Evolutionary conservation across 225 moss, liverwort and hornwort genomes (phyloP), one percentile per base, ranked within the genome.

Genomic region (Sphagnum contortum): DNA sequence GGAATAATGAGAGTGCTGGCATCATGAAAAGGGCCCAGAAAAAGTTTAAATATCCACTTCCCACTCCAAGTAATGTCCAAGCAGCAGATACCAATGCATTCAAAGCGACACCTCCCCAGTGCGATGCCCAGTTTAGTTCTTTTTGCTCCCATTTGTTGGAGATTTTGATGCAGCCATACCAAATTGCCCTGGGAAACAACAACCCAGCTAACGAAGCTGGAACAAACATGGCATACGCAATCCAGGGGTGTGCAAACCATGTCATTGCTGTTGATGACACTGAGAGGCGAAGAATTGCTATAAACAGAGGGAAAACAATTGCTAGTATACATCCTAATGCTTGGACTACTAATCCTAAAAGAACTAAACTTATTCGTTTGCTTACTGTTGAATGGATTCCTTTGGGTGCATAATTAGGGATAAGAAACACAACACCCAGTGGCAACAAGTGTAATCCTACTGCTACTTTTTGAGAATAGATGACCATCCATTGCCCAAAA

Each of bases 171-270:
- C 1, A 29, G 59, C 68, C 69, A 13, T 76, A 75, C 69, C 83
- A 86, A 6, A 81, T 68, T 52, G 73, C 75, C 77, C 83, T 83
- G 48, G 96, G 96, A 57, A 91, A 70, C 52, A 98, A 64, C 54
- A 90, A 74, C 49, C 96, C 96, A 51, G 79, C 96, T 64, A 91
- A 60, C 57, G 90, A 82, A 57, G 88, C 76, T 3, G 96, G 96
- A 10, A 83, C 81, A 69, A 92, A 92, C 87, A 98, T 84, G 69
- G 76, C 76, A 61, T 90, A 80, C 8, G 92, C 88, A 62, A 98
- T 89, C 96, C 92, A 98, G 8, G 88, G 92, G 66, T 82, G 78
- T 10, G 92, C 84, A 79, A 98, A 98, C 95, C 96, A 98, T 5
- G 96, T 89, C 68, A 98, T 71, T 59, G 96, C 96, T 51, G 88